Conservation (phyloP, 2,329 filamentous ascomycete species). For the Microcyclospora pomicola region DNA sequence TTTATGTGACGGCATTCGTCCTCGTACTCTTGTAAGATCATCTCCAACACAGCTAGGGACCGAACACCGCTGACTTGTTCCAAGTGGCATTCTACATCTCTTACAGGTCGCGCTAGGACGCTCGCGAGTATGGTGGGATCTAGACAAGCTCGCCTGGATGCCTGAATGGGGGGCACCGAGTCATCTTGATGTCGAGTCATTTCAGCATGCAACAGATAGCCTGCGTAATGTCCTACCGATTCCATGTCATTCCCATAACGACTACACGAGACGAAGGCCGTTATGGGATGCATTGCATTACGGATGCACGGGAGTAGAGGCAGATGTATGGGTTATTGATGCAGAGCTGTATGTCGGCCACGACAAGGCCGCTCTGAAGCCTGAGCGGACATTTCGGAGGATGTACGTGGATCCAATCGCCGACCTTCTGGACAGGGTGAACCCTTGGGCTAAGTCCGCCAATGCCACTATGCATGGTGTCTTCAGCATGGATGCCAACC, state of each 20-base stretch:
- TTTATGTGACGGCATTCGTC: too few species aligned
- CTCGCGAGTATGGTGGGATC: slow-evolving; percentile 21
- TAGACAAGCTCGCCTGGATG: slow-evolving; percentile 8
- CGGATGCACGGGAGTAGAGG: slow-evolving; percentile 43
- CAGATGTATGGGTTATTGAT: slow-evolving; percentile 43
- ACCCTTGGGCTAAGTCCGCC: not conserved
- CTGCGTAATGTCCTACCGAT: slow-evolving; percentile 34
- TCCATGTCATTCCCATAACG: slow-evolving; percentile 45
- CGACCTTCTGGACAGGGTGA: slow-evolving; percentile 35
- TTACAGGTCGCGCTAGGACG: slow-evolving; percentile 22
- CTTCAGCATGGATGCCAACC: slow-evolving; percentile 24
- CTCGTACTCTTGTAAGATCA: too few species aligned
- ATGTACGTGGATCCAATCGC: slow-evolving; percentile 43
- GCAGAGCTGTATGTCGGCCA: slow-evolving; percentile 41
- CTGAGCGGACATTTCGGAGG: slow-evolving; percentile 33
- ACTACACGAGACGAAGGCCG: slow-evolving; percentile 43
- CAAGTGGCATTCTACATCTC: slow-evolving; percentile 26
- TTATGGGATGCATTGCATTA: slow-evolving; percentile 41
- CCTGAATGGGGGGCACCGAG: not conserved
- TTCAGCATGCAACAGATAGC: slow-evolving; percentile 6
- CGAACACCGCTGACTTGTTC: too few species aligned
- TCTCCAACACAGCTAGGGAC: too few species aligned
- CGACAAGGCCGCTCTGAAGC: slow-evolving; percentile 32
- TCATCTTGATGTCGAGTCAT: not conserved
- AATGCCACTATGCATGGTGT: slow-evolving; percentile 21